phyloP scores from a whole-genome alignment of 164 flowering plant species.

The Macadamia integrifolia region DNA sequence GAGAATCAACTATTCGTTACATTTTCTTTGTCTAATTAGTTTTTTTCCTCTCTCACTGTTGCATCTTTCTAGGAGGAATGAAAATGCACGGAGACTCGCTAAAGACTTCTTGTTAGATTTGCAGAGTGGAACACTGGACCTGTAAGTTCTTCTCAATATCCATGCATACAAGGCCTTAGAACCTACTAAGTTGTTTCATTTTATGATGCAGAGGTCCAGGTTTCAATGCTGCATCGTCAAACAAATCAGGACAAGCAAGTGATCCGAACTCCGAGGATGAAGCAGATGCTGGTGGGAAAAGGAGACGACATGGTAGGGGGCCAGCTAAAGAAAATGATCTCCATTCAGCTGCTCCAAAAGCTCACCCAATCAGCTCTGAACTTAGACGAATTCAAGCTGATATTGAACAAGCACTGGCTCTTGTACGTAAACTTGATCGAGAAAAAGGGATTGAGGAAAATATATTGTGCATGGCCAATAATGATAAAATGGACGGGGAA shows the following conservation, averaged over 20 bases:
- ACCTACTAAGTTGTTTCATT: neutral
- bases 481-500: conserved; percentile 53
- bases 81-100: conserved; percentile 62
- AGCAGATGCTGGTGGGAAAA: conserved; percentile 56
- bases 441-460: conserved; percentile 89
- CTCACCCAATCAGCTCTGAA: conserved; percentile 76
- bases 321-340: conserved; percentile 64
- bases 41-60: neutral
- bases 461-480: conserved; percentile 51
- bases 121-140: conserved; percentile 77
- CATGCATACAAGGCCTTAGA: neutral
- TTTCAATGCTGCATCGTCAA: conserved; percentile 42
- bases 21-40: neutral
- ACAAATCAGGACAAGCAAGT: conserved; percentile 62
- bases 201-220: conserved; percentile 70
- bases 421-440: conserved; percentile 77
- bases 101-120: conserved; percentile 80
- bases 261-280: conserved; percentile 88
- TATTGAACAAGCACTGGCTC: conserved; percentile 73
- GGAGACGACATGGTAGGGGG: conserved; percentile 67
- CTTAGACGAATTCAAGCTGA: conserved; percentile 71
- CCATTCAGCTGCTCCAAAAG: conserved; percentile 77
- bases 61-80: conserved; percentile 70
- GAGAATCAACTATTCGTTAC: neutral
- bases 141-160: conserved; percentile 43